A percentile compares a stretch with the other conserved stretches of the same genome.
Conservation (phyloP, 2,329 filamentous ascomycete genomes). For the Calonectria ilicicola region DNA sequence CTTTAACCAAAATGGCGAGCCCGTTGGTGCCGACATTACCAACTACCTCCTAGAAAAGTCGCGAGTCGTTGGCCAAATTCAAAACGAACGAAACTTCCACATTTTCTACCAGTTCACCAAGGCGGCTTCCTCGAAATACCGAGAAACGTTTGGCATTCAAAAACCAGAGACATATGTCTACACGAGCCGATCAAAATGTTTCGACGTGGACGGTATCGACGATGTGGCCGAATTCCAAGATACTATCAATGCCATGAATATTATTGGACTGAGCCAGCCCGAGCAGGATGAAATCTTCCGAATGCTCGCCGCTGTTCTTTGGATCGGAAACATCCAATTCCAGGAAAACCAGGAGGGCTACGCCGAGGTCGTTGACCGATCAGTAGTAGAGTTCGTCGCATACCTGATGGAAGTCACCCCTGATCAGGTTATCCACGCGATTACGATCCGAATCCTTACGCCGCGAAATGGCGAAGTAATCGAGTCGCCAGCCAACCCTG, state of each 20-base stretch:
- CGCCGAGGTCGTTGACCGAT: conserved; percentile 87
- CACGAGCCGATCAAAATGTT: conserved; percentile 93
- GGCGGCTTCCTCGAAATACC: conserved; percentile 87
- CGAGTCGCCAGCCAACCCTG: conserved; percentile 83
- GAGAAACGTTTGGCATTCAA: conserved; percentile 90
- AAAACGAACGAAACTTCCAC: conserved; percentile 97
- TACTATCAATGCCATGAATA: conserved; percentile 92
- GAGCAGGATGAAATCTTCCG: conserved; percentile 98
- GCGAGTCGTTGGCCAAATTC: conserved; percentile 93
- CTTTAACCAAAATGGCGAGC: conserved; percentile 92
- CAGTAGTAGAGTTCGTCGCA: conserved; percentile 92
- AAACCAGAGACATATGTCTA: conserved; percentile 94
- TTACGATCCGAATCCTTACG: conserved; percentile 88
- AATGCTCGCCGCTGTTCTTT: conserved; percentile 90
- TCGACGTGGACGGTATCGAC: conserved; percentile 94
- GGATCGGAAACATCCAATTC: conserved; percentile 96
- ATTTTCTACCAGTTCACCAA: conserved; percentile 99
- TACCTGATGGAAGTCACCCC: conserved; percentile 92
- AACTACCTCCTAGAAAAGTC: conserved; percentile 98
- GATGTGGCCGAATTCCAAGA: conserved; percentile 90
- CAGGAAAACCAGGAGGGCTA: conserved; percentile 90
- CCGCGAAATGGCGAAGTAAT: conserved; percentile 75
- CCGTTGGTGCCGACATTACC: conserved; percentile 95
- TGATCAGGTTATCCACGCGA: conserved; percentile 82
- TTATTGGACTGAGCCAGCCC: conserved; percentile 87